phyloP scores from a whole-genome alignment of 495 filamentous ascomycete genomes.

The Penicillium nucicola region DNA sequence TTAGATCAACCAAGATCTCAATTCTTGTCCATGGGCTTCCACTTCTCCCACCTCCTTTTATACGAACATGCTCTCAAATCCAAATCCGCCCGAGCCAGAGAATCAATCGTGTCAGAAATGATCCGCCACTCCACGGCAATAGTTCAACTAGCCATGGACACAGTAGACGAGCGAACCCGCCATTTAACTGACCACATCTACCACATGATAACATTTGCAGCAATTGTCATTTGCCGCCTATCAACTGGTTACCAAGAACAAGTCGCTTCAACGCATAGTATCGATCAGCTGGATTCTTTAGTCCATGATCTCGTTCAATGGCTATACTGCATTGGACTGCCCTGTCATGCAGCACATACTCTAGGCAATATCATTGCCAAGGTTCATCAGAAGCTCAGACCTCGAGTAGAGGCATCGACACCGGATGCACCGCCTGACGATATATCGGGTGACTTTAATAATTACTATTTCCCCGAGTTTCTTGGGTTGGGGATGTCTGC shows the following conservation, averaged over 20 bases:
- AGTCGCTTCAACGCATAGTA: conserved; percentile 20
- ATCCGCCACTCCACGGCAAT: conserved; percentile 38
- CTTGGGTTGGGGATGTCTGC: conserved; percentile 22
- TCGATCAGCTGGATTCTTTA: conserved; percentile 30
- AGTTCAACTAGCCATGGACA: conserved; percentile 45
- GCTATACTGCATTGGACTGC: conserved; percentile 42
- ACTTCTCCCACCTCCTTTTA: conserved; percentile 42
- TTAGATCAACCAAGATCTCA: conserved; percentile 46
- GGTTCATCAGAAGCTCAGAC: conserved; percentile 21
- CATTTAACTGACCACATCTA: conserved; percentile 49
- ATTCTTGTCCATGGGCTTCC: conserved; percentile 46
- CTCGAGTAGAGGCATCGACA: conserved; percentile 9
- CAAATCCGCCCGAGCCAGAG: conserved; percentile 27
- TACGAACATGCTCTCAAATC: conserved; percentile 42
- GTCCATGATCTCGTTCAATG: conserved; percentile 35
- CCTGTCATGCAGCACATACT: conserved; percentile 44
- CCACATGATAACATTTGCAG: conserved; percentile 47
- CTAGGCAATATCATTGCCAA: conserved; percentile 37
- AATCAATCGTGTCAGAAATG: conserved; percentile 42
- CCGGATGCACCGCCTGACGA: conserved; percentile 7
- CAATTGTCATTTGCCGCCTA: conserved; percentile 39
- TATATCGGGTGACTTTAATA: conserved; percentile 15
- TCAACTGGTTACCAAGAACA: conserved; percentile 35
- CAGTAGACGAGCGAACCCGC: conserved; percentile 40
- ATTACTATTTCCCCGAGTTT: conserved; percentile 32